Percentiles rank a stretch among this genome's conserved stretches.
These are phyloP conservation scores for Vitis hybrid DNA, from an alignment of 177 flowering plant genomes.

Conservation along the genomic window DNA sequence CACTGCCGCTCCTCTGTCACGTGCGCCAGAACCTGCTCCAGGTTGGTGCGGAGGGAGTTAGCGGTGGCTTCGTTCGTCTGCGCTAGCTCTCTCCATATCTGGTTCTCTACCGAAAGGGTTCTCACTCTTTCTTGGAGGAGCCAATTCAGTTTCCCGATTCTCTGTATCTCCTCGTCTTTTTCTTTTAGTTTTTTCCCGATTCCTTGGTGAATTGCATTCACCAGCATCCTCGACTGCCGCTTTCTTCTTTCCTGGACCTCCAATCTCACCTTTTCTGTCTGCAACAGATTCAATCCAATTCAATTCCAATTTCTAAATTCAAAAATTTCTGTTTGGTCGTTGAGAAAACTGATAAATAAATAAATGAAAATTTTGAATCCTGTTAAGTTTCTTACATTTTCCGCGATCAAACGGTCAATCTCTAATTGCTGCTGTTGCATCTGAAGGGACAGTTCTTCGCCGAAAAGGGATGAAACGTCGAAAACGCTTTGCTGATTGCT, in stretches of 20 bases:
- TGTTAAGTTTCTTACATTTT: slow-evolving; percentile 29
- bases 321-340: no score
- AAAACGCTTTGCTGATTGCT: neutral
- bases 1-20: slow-evolving; percentile 22
- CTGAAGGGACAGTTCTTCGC: slow-evolving; percentile 22
- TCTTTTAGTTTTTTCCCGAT: slow-evolving; percentile 32
- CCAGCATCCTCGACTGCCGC: slow-evolving; percentile 28
- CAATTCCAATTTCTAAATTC: neutral
- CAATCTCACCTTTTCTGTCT: slow-evolving; percentile 43
- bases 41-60: slow-evolving; percentile 34
- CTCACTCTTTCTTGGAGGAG: slow-evolving; percentile 46
- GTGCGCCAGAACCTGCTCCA: slow-evolving; percentile 43
- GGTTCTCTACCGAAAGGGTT: slow-evolving; percentile 40
- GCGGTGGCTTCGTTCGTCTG: slow-evolving; percentile 52
- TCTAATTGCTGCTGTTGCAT: slow-evolving; percentile 37
- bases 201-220: slow-evolving; percentile 30
- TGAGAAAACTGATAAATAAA: neutral
- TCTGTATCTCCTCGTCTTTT: slow-evolving; percentile 48
- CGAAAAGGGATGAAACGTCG: slow-evolving; percentile 19
- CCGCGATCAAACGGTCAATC: slow-evolving; percentile 36
- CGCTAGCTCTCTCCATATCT: slow-evolving; percentile 50
- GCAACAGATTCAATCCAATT: neutral
- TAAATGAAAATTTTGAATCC: no score
- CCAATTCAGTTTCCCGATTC: slow-evolving; percentile 40
- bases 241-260: slow-evolving; percentile 37